phyloP scores from a whole-genome alignment of 192 early-diverging fungal genomes.

The Ambispora gerdemannii region DNA sequence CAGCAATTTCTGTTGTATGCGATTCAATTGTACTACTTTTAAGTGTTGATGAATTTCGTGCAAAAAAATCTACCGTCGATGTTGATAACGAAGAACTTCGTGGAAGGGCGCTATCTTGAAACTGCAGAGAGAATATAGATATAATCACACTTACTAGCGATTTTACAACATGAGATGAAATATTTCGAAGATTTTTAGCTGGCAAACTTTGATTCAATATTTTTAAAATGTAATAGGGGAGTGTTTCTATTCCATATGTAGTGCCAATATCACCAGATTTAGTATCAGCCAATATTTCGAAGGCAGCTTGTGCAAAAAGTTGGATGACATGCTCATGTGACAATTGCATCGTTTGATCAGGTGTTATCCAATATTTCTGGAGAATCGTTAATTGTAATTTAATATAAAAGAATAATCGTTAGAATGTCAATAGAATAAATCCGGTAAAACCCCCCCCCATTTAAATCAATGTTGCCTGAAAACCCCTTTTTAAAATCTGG shows the following conservation, averaged over 20 bases:
- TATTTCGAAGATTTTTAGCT: constrained; percentile 1
- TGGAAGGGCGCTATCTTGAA: background rate
- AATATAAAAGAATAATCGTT: background rate
- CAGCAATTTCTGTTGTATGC: background rate
- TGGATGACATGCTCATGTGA: constrained; percentile 24
- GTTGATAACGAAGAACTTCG: background rate
- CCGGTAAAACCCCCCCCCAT: no score
- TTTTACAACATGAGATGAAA: constrained; percentile 15
- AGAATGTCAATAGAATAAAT: no score
- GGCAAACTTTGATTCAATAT: constrained; percentile 6
- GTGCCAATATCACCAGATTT: background rate
- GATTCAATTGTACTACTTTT: no score
- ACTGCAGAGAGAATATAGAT: constrained; percentile 16
- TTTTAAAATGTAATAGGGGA: constrained; percentile 14
- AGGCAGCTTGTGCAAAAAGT: constrained; percentile 24
- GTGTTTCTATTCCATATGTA: background rate
- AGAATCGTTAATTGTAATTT: background rate
- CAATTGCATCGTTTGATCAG: constrained; percentile 18
- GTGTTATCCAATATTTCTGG: constrained; percentile 28
- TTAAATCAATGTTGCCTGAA: no score
- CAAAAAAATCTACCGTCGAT: no score
- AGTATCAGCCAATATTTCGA: constrained; percentile 17
- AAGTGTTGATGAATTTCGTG: no score
- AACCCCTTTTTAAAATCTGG: no score
- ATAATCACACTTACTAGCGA: constrained; percentile 11